Evolutionary conservation across 805 yeast genomes (phyloP).

Genomic region (Kazachstania bromeliacearum): DNA sequence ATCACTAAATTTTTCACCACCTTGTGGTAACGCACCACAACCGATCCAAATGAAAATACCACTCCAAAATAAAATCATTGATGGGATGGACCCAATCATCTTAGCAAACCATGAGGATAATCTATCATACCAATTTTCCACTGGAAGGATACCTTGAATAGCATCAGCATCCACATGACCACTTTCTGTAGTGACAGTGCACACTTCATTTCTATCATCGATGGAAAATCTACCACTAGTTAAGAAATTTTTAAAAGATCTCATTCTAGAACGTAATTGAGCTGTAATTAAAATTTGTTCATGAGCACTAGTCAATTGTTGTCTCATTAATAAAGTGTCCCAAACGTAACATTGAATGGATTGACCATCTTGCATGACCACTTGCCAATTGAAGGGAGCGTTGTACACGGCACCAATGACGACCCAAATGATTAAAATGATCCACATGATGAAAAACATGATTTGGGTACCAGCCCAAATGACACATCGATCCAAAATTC

Average conservation of each 20-base stretch:
- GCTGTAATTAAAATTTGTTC: slow-evolving; percentile 22
- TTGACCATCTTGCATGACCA: slow-evolving; percentile 35
- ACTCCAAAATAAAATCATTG: slow-evolving; percentile 31
- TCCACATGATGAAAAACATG: slow-evolving; percentile 24
- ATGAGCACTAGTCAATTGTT: slow-evolving; percentile 27
- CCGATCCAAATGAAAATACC: slow-evolving; percentile 34
- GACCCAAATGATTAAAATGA: slow-evolving; percentile 22
- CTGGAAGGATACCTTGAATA: slow-evolving; percentile 14
- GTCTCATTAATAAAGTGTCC: slow-evolving; percentile 35
- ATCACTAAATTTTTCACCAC: slow-evolving; percentile 27
- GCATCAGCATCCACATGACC: slow-evolving; percentile 1
- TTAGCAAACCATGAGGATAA: slow-evolving; percentile 20
- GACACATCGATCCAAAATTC: slow-evolving; percentile 19
- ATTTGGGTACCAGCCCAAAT: slow-evolving; percentile 22
- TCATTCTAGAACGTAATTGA: slow-evolving; percentile 24
- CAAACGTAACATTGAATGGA: slow-evolving; percentile 33
- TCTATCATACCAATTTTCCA: slow-evolving; percentile 30
- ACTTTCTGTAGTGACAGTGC: background rate
- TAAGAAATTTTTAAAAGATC: slow-evolving; percentile 16
- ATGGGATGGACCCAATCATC: slow-evolving; percentile 27
- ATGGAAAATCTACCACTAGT: background rate
- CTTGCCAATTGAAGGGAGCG: slow-evolving; percentile 33
- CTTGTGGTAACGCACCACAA: slow-evolving; percentile 27
- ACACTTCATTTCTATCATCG: background rate
- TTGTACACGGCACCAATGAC: slow-evolving; percentile 22